Evolutionary conservation across 371 early-diverging fungal genomes (phyloP).

Genomic region (Entomophthora muscae): DNA sequence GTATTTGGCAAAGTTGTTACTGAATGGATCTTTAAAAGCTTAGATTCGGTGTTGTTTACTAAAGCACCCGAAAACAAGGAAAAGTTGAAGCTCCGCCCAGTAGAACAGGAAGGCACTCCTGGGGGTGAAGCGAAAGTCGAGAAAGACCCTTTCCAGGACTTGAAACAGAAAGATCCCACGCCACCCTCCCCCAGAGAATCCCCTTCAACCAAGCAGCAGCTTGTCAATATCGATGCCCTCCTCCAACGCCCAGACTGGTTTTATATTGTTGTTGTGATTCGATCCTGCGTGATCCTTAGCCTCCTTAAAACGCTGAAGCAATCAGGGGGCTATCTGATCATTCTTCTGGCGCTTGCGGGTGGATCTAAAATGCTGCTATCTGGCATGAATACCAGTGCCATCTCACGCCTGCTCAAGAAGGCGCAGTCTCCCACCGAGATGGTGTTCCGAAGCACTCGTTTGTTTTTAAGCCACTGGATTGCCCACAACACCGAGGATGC

Average conservation of each 20-base stretch:
- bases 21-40: not conserved
- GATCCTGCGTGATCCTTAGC: not conserved
- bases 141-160: not conserved
- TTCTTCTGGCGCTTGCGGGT: not conserved
- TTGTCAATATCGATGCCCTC: not conserved
- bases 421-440: not conserved
- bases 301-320: not conserved
- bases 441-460: not conserved
- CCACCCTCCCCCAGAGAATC: not conserved
- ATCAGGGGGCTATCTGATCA: not conserved
- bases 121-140: not conserved
- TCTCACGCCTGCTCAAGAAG: not conserved
- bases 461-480: not conserved
- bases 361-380: not conserved
- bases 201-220: not conserved
- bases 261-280: not conserved
- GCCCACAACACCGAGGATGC: not conserved
- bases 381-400: not conserved
- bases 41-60: not conserved
- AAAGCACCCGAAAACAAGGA: not conserved
- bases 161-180: not conserved
- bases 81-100: not conserved
- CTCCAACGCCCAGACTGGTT: constrained; percentile 1
- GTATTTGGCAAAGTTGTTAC: not conserved
- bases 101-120: not conserved